Evolutionary conservation across 768 basidiomycete genomes (phyloP), one percentile per base, ranked within the genome.

Genomic region (Collybia sp.): DNA sequence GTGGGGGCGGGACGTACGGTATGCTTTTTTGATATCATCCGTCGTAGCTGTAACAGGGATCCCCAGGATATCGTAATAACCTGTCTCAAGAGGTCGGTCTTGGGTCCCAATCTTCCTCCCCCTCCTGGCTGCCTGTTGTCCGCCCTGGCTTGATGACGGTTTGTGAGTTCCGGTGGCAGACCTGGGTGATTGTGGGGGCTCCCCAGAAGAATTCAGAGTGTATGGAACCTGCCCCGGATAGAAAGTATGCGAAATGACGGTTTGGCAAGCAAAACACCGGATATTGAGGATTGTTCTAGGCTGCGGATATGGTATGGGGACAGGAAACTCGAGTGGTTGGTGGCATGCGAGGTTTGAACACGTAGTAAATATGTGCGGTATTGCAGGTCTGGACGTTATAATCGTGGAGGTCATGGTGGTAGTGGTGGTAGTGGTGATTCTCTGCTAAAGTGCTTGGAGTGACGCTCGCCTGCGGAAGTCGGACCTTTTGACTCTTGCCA

Each of bases 11-110:
- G 46, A 70, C 79, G 50, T 58, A 85, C 93, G 81, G 66, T 95
- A 94, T 2, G 93, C 87, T 61, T 88, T 93, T 75, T 94, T 94
- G 60, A 95, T 76, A 41, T 94, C 92, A 13, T 92, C 90, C 3
- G 77, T 75, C 12, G 83, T 82, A 6, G 91, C 91, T 51, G 81
- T 77, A 13, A 87, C 73, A 0, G 85, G 64, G 1, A 94, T 76
- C 6, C 87, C 88, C 5, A 94, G 72, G 16, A 88, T 73, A 59
- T 95, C 91, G 57, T 94, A 95, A 65, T 93, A 94, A n/a, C 76
- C 83, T 0, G 87, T 93, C 58, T 95, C 92, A 32, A 95, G 68
- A 5, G 92, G 93, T 45, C 81, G 75, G 50, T 91, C 89, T 61
- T 93, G 89, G 13, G 91, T 89, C 1, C 91, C 91, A 51, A 92